Evolutionary conservation across 108 stramenopile species (phyloP).

Genomic region (Seminavis robusta): DNA sequence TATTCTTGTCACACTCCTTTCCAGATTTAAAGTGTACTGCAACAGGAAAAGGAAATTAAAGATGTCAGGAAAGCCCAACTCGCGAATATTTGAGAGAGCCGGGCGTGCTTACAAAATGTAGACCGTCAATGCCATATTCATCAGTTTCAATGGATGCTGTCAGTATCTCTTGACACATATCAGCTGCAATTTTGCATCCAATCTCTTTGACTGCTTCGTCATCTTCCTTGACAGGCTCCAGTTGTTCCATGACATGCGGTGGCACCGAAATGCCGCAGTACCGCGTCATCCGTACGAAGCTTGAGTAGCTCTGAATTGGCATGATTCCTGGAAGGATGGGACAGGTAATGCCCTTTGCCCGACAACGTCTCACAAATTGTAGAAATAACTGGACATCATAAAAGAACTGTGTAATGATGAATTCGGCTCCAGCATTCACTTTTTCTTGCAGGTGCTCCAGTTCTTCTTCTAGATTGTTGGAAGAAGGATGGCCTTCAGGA

Average conservation of each 20-base stretch:
- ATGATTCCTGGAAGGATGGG: conserved; percentile 95
- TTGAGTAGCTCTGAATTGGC: conserved; percentile 90
- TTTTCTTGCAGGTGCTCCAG: conserved; percentile 90
- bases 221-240: conserved; percentile 77
- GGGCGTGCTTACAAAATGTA: no score
- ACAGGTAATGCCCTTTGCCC: conserved; percentile 74
- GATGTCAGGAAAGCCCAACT: no score
- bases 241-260: conserved; percentile 39
- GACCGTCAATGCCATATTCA: conserved; percentile 56
- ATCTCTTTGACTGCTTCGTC: conserved; percentile 93
- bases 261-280: conserved; percentile 85
- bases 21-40: conserved; percentile 96
- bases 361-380: conserved; percentile 72
- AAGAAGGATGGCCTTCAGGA: conserved; percentile 93
- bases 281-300: conserved; percentile 75
- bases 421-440: conserved; percentile 92
- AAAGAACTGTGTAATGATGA: conserved; percentile 96
- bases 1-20: conserved; percentile 78
- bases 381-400: conserved; percentile 85
- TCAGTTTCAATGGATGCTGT: no score
- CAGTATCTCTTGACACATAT: conserved; percentile 73
- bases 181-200: conserved; percentile 85
- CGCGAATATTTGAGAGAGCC: no score
- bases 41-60: no score
- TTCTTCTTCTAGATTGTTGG: conserved; percentile 56